These are phyloP conservation scores for Zostera marina DNA, from an alignment of 116 monocot genomes.

Conservation along the genomic window DNA sequence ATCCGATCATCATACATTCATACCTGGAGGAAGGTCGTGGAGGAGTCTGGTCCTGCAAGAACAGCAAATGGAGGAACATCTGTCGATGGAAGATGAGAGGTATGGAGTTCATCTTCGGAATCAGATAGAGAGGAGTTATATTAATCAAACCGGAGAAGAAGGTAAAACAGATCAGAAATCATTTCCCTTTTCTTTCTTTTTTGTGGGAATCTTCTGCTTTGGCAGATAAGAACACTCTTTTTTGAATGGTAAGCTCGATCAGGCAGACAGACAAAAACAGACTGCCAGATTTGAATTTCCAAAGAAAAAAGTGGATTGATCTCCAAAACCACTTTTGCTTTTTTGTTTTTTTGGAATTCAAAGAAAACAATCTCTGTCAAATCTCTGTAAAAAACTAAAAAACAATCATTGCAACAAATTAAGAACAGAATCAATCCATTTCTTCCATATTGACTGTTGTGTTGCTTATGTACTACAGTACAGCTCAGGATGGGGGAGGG, in stretches of 20 bases:
- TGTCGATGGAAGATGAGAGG: slow-evolving; percentile 5
- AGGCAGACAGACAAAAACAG: too few species aligned
- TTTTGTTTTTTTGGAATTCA: too few species aligned
- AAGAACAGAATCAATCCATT: too few species aligned
- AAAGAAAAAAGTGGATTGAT: background rate
- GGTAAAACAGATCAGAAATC: slow-evolving; percentile 1
- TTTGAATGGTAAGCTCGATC: slow-evolving; percentile 1
- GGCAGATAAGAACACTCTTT: slow-evolving; percentile 18
- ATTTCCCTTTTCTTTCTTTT: slow-evolving; percentile 16
- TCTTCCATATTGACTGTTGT: too few species aligned
- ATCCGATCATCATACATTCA: background rate
- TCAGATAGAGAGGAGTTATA: background rate
- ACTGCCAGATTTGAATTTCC: slow-evolving; percentile 1
- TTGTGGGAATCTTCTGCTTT: slow-evolving; percentile 30
- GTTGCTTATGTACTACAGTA: too few species aligned
- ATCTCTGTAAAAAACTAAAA: too few species aligned
- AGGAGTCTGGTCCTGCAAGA: slow-evolving; percentile 28
- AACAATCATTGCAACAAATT: too few species aligned
- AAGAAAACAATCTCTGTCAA: too few species aligned
- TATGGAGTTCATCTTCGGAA: slow-evolving; percentile 9
- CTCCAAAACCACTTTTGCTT: too few species aligned
- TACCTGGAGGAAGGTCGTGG: slow-evolving; percentile 31
- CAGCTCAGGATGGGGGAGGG: too few species aligned
- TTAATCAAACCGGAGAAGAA: slow-evolving; percentile 1
- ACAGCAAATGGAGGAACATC: slow-evolving; percentile 39